Base-by-base conservation (phyloP, 2,329 filamentous ascomycete genomes). In the Trichophyton mentagrophytes region DNA sequence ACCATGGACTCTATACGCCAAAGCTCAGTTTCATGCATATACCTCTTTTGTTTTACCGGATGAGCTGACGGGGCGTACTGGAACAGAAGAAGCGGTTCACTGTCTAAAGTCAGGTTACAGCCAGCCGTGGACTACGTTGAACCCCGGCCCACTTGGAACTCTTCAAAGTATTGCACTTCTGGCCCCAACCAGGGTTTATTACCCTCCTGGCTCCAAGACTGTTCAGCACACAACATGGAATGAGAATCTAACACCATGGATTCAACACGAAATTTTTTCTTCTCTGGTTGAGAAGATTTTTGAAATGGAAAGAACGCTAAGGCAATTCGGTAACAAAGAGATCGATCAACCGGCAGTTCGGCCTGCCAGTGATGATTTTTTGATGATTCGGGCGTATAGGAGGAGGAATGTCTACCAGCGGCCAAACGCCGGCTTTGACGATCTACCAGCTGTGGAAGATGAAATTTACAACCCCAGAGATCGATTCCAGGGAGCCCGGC, bases 161-260 rank as follows among this genome's bases (percentile, higher is more conserved):
- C 56, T 65, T 36, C n/a, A 38, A 6, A 30, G 36, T 1, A 63
- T 65, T 53, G 22, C 60, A 3, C 60, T 64, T 3, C 61, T 79
- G 0, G 71, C 74, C 0, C 76, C 77, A 0, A 55, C 47, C 2
- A 69, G 77, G 38, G 61, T 61, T 0, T 81, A 74, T 61, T 82
- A 82, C 64, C 79, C 80, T 0, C 55, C 58, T 3, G 59, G 77
- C 3, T 55, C 70, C 11, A 72, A 67, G 44, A 65, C 68, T 0
- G 77, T 81, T 73, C 79, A 82, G 63, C 64, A 60, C 2, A 69
- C 78, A 0, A 15, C 13, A 0, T 82, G 80, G 79, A 65, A 78
- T 57, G 1, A 62, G 0, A 5, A 68, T 0, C 64, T 82, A 0
- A 70, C 75, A 1, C 65, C 66, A 4, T 64, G 71, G 0, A 73